These are phyloP conservation scores for Pseudozyma tsukubaensis DNA, from an alignment of 1,284 basidiomycete genomes.

Conservation along the genomic window DNA sequence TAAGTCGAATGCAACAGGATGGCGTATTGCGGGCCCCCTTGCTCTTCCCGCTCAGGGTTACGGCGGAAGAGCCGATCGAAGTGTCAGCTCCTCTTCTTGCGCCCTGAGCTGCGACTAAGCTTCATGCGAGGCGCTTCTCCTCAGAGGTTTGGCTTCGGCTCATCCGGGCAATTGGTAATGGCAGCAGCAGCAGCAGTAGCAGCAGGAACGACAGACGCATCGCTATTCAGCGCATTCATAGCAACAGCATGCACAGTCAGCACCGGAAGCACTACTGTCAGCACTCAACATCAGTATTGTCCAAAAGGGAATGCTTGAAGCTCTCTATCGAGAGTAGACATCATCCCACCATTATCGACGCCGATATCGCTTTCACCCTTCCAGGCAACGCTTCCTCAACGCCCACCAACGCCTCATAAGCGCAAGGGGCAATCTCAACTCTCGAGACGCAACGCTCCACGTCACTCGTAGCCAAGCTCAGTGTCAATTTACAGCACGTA, in stretches of 20 bases:
- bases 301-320: no score
- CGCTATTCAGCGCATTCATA: not conserved
- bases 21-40: slow-evolving; percentile 1
- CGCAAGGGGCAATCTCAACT: no score
- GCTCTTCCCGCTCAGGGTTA: slow-evolving; percentile 13
- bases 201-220: not conserved
- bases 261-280: not conserved
- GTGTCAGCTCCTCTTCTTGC: not conserved
- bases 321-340: not conserved
- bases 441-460: no score
- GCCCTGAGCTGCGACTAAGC: slow-evolving; percentile 1
- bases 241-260: not conserved
- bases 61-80: slow-evolving; percentile 4
- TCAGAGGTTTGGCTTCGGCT: not conserved
- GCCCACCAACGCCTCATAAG: no score
- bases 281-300: not conserved
- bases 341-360: no score
- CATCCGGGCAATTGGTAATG: not conserved
- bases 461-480: no score
- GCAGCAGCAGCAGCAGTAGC: not conserved
- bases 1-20: slow-evolving; percentile 24
- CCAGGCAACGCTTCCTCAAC: no score
- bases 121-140: not conserved
- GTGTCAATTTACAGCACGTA: no score
- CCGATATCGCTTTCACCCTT: no score